phyloP scores from a whole-genome alignment of 306 rosid species.

The Vigna trinervia region DNA sequence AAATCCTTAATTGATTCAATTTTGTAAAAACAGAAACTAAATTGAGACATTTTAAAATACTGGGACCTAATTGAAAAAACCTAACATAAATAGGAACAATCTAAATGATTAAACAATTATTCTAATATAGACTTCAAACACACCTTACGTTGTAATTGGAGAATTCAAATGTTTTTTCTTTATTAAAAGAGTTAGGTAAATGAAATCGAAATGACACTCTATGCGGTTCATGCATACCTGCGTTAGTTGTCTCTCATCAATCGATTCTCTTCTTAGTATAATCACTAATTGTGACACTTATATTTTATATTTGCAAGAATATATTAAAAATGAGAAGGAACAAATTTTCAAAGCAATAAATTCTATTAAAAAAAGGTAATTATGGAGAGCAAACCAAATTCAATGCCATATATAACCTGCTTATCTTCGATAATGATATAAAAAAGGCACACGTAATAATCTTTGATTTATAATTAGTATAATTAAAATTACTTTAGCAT shows the following conservation, averaged over 20 bases:
- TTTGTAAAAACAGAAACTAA: too few species aligned
- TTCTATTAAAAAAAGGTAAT: neutral
- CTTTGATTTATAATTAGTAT: neutral
- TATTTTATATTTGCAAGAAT: neutral
- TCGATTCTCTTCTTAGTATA: neutral
- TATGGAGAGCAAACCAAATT: neutral
- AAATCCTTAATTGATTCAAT: too few species aligned
- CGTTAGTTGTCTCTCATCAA: neutral
- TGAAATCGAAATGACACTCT: neutral
- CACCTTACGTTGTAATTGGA: too few species aligned
- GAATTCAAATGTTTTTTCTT: too few species aligned
- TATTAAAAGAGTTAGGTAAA: slow-evolving; percentile 2
- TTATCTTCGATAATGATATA: neutral
- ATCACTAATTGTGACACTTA: too few species aligned
- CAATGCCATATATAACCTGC: neutral
- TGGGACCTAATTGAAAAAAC: too few species aligned
- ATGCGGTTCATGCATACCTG: slow-evolving; percentile 10
- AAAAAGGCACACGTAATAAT: neutral
- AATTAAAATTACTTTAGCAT: neutral
- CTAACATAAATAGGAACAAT: too few species aligned
- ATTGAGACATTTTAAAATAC: too few species aligned
- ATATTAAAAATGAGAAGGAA: neutral
- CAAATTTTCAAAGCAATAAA: neutral
- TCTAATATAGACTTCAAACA: too few species aligned
- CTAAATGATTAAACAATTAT: too few species aligned